Base-by-base conservation (phyloP, 768 basidiomycete species). In the Saitozyma sp. region DNA sequence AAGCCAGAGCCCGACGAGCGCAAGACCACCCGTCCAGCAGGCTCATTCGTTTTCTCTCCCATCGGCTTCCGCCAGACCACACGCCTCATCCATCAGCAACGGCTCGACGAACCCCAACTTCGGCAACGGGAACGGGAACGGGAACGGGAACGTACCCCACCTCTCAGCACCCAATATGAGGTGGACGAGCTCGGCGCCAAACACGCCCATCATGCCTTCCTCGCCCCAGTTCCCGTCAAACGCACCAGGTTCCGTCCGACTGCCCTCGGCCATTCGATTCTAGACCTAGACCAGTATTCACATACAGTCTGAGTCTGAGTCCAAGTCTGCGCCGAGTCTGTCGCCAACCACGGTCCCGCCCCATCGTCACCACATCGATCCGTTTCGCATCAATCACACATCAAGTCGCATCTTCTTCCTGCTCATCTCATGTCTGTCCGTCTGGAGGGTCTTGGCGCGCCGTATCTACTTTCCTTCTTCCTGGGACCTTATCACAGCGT, bases 81-180 rank as follows among this genome's bases (percentile, higher is more conserved):
- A 70, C 38, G 63, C 61, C 59, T 42, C 50, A 6, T 41, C 50
- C 37, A 62, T 73, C 41, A 68, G 70, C 17, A 57, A 57, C 53
- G 11, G 52, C 55, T 51, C 39, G 52, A n/a, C n/a, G n/a, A n/a
- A n/a, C n/a, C n/a, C n/a, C n/a, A n/a, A n/a, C n/a, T n/a, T n/a
- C n/a, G n/a, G n/a, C n/a, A n/a, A n/a, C n/a, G n/a, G n/a, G n/a
- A n/a, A 29, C 29, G 29, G 29, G 29, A 29, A 29, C 29, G 29
- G 29, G 2, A 29, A 29, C 29, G 29, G 29, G 29, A 29, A 29
- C 29, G 29, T 5, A 29, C 29, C 29, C 29, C 29, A 29, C 20
- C 59, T 73, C 14, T 67, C 70, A 16, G 70, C 70, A 17, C 70
- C 70, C n/a, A 57, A 67, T 2, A 56, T 62, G 11, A 50, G 70